Conservation (phyloP, 1,284 basidiomycete species). For the Xerocomus amazonicus region DNA sequence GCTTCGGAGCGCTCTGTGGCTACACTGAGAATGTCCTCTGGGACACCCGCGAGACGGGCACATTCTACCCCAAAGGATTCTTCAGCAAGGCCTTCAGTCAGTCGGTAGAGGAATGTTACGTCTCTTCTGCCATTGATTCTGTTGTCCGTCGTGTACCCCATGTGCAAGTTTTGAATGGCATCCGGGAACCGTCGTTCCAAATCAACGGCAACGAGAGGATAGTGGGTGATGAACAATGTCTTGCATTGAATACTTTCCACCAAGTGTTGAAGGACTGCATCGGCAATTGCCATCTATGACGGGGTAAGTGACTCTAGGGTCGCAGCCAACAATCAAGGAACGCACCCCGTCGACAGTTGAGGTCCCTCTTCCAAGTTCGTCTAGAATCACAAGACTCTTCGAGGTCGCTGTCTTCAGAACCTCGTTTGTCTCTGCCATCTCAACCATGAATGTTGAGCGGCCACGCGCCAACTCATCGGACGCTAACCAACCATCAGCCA, state of each 20-base stretch:
- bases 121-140: slow-evolving; percentile 68
- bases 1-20: slow-evolving; percentile 55
- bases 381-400: slow-evolving; percentile 80
- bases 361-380: slow-evolving; percentile 82
- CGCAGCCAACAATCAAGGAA: slow-evolving; percentile 9
- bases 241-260: slow-evolving; percentile 63
- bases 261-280: slow-evolving; percentile 75
- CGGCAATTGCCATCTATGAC: slow-evolving; percentile 76
- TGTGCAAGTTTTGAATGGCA: slow-evolving; percentile 77
- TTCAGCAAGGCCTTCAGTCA: slow-evolving; percentile 68
- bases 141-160: slow-evolving; percentile 73
- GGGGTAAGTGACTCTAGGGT: neutral
- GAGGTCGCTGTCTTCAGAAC: slow-evolving; percentile 75
- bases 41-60: slow-evolving; percentile 79
- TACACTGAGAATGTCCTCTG: slow-evolving; percentile 58
- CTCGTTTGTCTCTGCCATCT: slow-evolving; percentile 91
- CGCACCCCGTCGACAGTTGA: slow-evolving; percentile 81
- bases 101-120: slow-evolving; percentile 82
- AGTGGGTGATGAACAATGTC: slow-evolving; percentile 94
- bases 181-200: slow-evolving; percentile 50
- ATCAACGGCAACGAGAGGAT: slow-evolving; percentile 69
- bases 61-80: slow-evolving; percentile 91
- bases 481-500: slow-evolving; percentile 43
- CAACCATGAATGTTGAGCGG: slow-evolving; percentile 93
- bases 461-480: slow-evolving; percentile 83